phyloP scores from a whole-genome alignment of 768 basidiomycete genomes.

The Collybia nuda region DNA sequence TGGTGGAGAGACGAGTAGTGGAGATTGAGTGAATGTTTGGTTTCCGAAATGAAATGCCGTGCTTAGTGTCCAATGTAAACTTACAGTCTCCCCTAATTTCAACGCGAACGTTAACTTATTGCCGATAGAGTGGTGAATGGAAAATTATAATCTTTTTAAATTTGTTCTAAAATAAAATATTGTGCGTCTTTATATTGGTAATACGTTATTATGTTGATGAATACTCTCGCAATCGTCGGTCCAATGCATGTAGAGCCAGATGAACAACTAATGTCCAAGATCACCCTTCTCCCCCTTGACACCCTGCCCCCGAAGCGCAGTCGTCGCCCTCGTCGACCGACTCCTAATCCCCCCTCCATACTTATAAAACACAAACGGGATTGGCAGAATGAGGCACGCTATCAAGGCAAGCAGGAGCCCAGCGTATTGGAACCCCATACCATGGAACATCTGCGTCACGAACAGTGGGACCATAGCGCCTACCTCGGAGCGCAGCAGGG shows the following conservation, averaged over 20 bases:
- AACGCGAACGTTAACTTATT: no score
- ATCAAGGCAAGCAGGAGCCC: conserved; percentile 34
- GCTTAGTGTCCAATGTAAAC: no score
- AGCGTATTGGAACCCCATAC: conserved; percentile 39
- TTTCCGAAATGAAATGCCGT: no score
- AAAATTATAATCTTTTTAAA: no score
- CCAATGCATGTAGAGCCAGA: background rate
- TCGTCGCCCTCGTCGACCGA: conserved; percentile 7
- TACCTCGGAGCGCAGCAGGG: conserved; percentile 34
- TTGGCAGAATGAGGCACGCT: conserved; percentile 31
- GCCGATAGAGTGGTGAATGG: no score
- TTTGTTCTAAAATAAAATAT: no score
- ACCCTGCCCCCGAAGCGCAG: conserved; percentile 10
- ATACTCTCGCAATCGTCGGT: no score
- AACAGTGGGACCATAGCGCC: conserved; percentile 39
- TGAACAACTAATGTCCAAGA: background rate
- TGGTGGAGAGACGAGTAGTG: background rate
- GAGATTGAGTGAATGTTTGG: background rate
- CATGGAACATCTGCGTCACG: conserved; percentile 40
- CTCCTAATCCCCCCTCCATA: conserved; percentile 42
- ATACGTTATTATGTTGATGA: no score
- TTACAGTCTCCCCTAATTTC: no score
- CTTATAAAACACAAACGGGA: conserved; percentile 39
- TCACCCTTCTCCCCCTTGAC: conserved; percentile 2
- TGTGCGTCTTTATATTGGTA: no score